phyloP scores from a whole-genome alignment of 129 eudicot species.

The Chrysanthemum seticuspe region DNA sequence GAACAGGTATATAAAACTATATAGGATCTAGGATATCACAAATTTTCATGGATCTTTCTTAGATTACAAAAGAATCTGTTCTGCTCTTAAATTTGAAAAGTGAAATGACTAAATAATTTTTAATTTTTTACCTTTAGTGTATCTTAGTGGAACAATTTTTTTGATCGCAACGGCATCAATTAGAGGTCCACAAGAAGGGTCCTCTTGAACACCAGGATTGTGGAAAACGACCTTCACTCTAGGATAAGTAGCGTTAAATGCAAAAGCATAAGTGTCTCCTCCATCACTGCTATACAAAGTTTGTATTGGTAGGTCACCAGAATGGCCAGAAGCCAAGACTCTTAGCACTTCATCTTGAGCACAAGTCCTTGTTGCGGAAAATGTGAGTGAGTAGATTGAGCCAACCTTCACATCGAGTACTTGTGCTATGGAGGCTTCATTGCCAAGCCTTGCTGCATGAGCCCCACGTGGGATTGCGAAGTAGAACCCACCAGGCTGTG shows the following conservation, averaged over 20 bases:
- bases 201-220: conserved; percentile 70
- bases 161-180: conserved; percentile 72
- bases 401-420: conserved; percentile 38
- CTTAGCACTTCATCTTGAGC: conserved; percentile 68
- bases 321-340: conserved; percentile 43
- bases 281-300: conserved; percentile 66
- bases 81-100: too few species aligned
- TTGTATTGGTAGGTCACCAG: conserved; percentile 60
- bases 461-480: conserved; percentile 58
- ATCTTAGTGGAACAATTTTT: conserved; percentile 35
- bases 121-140: conserved; percentile 49
- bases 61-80: too few species aligned
- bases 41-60: too few species aligned
- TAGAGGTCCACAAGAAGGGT: conserved; percentile 73
- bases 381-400: conserved; percentile 47
- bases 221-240: conserved; percentile 52
- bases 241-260: conserved; percentile 43
- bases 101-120: too few species aligned
- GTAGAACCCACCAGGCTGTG: conserved; percentile 64
- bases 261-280: conserved; percentile 75
- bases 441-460: conserved; percentile 71
- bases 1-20: not conserved
- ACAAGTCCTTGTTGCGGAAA: conserved; percentile 74
- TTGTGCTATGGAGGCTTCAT: conserved; percentile 67
- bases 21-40: not conserved